phyloP scores from a whole-genome alignment of 257 asterid genomes.

The Solanum sejunctum region DNA sequence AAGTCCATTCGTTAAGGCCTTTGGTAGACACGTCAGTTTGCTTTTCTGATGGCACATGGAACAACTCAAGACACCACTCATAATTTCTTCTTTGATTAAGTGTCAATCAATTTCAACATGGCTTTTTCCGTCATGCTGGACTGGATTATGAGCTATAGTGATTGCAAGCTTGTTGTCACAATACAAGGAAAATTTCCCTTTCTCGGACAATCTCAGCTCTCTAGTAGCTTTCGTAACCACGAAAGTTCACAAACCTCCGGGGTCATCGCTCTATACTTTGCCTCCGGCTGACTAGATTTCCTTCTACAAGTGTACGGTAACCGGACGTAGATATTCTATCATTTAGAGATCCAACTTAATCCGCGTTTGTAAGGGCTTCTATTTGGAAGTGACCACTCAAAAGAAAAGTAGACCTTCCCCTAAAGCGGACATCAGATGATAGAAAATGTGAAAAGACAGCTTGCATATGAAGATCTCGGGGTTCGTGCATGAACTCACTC shows the following conservation, averaged over 20 bases:
- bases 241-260: not conserved
- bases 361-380: not conserved
- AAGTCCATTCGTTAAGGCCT: not conserved
- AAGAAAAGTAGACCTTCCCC: not conserved
- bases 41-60: not conserved
- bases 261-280: not conserved
- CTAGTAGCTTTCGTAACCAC: not conserved
- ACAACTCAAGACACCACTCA: not conserved
- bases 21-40: not conserved
- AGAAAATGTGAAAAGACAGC: not conserved
- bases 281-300: not conserved
- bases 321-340: not conserved
- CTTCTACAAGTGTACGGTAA: not conserved
- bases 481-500: not conserved
- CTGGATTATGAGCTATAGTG: not conserved
- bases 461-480: not conserved
- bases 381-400: not conserved
- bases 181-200: not conserved
- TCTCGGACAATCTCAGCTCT: not conserved
- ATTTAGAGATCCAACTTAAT: not conserved
- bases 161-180: not conserved
- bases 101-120: not conserved
- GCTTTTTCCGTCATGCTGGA: not conserved
- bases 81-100: not conserved
- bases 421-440: not conserved